Percentiles rank a stretch among this genome's conserved stretches.
These are phyloP conservation scores for Moniliophthora roreri DNA, from an alignment of 1,284 basidiomycete genomes.

Conservation along the genomic window DNA sequence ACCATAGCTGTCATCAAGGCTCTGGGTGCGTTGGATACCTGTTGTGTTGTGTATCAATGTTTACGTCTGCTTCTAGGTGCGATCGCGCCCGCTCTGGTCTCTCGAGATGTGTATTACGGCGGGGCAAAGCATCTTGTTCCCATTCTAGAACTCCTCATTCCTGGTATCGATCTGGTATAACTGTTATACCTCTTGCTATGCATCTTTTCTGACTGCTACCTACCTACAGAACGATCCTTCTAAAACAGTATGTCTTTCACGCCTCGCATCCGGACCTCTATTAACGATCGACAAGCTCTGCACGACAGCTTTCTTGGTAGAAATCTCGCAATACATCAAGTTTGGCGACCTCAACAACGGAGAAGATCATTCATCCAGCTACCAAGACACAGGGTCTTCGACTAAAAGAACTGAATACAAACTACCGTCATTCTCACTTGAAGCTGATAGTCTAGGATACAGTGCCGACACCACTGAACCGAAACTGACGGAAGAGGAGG, in stretches of 20 bases:
- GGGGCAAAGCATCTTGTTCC: constrained; percentile 84
- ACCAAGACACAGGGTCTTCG: constrained; percentile 32
- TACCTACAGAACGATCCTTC: constrained; percentile 75
- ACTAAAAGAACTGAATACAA: neutral
- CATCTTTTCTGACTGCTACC: constrained; percentile 7
- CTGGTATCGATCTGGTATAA: constrained; percentile 76
- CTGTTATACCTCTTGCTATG: neutral
- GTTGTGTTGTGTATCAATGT: neutral
- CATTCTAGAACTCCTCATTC: constrained; percentile 84
- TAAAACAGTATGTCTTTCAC: constrained; percentile 68
- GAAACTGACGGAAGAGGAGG: constrained; percentile 50
- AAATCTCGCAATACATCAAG: constrained; percentile 80
- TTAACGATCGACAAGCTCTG: constrained; percentile 46
- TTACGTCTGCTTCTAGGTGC: constrained; percentile 37
- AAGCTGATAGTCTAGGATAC: constrained; percentile 30
- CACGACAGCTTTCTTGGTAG: constrained; percentile 76
- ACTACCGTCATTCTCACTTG: constrained; percentile 31
- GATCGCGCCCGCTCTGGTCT: constrained; percentile 77
- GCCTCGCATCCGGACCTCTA: constrained; percentile 3
- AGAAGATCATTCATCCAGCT: constrained; percentile 25
- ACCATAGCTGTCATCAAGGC: constrained; percentile 88
- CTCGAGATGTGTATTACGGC: constrained; percentile 72
- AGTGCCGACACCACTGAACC: constrained; percentile 32
- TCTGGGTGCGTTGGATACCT: constrained; percentile 37
- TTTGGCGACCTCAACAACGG: constrained; percentile 71